These are phyloP conservation scores for Claviceps purpurea DNA, from an alignment of 2,329 filamentous ascomycete genomes.

Conservation along the genomic window DNA sequence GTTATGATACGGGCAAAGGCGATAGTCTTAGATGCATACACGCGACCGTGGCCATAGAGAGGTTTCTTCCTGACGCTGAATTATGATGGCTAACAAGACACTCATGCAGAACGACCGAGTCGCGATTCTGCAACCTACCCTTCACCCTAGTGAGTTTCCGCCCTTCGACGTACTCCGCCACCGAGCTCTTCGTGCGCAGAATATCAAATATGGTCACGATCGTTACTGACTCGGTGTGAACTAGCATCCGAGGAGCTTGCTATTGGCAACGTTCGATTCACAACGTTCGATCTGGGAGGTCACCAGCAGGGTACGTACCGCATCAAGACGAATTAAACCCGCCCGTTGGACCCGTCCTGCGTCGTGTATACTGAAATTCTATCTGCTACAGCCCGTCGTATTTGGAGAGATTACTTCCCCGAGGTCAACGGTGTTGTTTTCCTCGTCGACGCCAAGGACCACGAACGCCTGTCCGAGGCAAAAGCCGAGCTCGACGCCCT, in stretches of 20 bases:
- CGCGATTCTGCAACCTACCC: constrained; percentile 77
- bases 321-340: background rate
- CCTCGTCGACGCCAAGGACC: constrained; percentile 93
- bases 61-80: background rate
- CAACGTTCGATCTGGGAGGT: constrained; percentile 85
- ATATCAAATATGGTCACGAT: background rate
- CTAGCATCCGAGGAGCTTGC: constrained; percentile 79
- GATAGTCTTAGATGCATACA: background rate
- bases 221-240: constrained; percentile 8
- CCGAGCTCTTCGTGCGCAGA: background rate
- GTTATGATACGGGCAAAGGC: background rate
- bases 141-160: constrained; percentile 71
- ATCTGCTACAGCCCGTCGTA: constrained; percentile 57
- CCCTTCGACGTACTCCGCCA: background rate
- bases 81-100: constrained; percentile 12
- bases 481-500: constrained; percentile 96
- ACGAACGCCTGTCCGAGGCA: constrained; percentile 84
- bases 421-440: constrained; percentile 96
- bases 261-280: constrained; percentile 89
- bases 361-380: constrained; percentile 9
- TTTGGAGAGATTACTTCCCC: constrained; percentile 96
- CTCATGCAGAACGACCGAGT: constrained; percentile 69
- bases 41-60: background rate
- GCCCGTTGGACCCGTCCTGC: background rate
- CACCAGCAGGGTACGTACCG: constrained; percentile 64